Evolutionary conservation across 768 basidiomycete species (phyloP).

Genomic region (Paxillus ammoniavirescens): DNA sequence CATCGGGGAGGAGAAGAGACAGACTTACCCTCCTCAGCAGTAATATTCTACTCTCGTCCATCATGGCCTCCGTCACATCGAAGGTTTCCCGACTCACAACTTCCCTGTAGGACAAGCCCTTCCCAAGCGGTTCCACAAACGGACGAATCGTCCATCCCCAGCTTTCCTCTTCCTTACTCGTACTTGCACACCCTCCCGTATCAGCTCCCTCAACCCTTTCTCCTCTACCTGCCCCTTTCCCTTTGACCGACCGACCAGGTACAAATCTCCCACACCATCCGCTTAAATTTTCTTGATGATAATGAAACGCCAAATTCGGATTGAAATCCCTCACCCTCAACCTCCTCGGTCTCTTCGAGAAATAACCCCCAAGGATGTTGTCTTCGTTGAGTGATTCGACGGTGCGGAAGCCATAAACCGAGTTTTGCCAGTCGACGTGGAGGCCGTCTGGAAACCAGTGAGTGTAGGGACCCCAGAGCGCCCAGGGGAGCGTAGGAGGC

Average conservation of each 20-base stretch:
- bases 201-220: no score
- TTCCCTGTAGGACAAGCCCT: constrained; percentile 51
- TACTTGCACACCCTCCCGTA: no score
- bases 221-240: no score
- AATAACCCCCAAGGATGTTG: background rate
- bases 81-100: constrained; percentile 46
- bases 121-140: constrained; percentile 46
- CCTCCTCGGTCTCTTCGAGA: constrained; percentile 3
- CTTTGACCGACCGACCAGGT: no score
- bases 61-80: constrained; percentile 55
- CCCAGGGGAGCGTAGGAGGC: constrained; percentile 39
- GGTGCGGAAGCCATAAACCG: constrained; percentile 49
- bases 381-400: constrained; percentile 38
- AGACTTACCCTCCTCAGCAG: constrained; percentile 42
- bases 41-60: constrained; percentile 51
- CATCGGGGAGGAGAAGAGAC: background rate
- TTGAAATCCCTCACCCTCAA: constrained; percentile 41
- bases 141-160: constrained; percentile 38
- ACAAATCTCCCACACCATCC: constrained; percentile 26
- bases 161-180: background rate
- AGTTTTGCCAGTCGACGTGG: constrained; percentile 56
- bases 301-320: constrained; percentile 14
- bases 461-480: constrained; percentile 52
- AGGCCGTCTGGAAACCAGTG: constrained; percentile 53
- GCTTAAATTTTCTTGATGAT: constrained; percentile 2